Conservation (phyloP, 2,329 filamentous ascomycete species). For the Diatrype stigma region DNA sequence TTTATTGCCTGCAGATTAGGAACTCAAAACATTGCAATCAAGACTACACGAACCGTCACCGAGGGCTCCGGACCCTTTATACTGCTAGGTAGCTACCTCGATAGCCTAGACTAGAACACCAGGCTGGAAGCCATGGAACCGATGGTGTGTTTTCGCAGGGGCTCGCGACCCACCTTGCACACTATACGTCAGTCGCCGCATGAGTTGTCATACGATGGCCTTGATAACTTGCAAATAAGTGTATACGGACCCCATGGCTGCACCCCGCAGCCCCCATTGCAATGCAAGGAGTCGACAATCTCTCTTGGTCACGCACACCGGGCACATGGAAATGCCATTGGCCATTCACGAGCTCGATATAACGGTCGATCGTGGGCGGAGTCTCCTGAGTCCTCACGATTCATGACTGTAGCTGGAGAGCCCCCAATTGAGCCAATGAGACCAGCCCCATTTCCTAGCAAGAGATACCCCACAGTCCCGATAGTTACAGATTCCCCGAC, state of each 20-base stretch:
- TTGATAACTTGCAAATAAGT: neutral
- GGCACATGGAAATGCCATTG: neutral
- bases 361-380: no score
- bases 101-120: neutral
- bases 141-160: neutral
- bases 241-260: neutral
- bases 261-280: neutral
- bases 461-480: no score
- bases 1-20: no score
- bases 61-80: neutral
- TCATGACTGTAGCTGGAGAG: no score
- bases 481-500: no score
- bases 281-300: neutral
- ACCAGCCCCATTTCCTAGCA: no score
- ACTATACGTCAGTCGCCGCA: neutral
- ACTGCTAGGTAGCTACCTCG: no score
- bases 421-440: no score
- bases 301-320: neutral
- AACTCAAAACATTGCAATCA: no score
- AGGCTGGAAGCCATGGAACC: neutral
- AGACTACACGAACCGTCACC: no score
- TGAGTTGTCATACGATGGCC: neutral
- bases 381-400: no score
- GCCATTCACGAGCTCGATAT: no score
- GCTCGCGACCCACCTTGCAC: neutral